Evolutionary conservation across 768 basidiomycete species (phyloP).

Genomic region (Phallus indusiatus): DNA sequence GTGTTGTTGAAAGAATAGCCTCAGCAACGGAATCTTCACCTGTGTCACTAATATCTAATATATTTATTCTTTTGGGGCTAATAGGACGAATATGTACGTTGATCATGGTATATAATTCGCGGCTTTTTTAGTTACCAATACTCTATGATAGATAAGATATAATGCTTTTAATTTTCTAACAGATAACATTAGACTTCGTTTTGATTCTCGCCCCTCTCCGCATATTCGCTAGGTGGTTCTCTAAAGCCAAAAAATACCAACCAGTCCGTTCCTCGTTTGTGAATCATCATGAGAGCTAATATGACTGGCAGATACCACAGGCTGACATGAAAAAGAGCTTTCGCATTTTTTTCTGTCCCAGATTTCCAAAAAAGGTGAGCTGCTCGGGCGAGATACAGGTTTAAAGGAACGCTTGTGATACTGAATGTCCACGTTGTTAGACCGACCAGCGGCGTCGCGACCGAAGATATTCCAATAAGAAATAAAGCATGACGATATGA

Average conservation of each 20-base stretch:
- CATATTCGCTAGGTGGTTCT: background rate
- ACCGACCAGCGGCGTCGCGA: constrained; percentile 81
- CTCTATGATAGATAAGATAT: too few species aligned
- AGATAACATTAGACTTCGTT: too few species aligned
- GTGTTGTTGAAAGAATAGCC: background rate
- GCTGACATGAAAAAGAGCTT: constrained; percentile 66
- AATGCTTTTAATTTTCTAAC: too few species aligned
- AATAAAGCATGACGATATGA: constrained; percentile 74
- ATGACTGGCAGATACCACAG: constrained; percentile 88
- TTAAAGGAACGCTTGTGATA: constrained; percentile 65
- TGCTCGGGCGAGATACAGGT: constrained; percentile 54
- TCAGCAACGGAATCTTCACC: too few species aligned
- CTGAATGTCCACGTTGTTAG: constrained; percentile 91
- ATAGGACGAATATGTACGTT: too few species aligned
- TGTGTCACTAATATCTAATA: too few species aligned
- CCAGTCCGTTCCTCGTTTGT: constrained; percentile 85
- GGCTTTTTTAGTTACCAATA: too few species aligned
- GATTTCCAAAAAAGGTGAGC: constrained; percentile 69
- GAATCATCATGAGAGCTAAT: constrained; percentile 88
- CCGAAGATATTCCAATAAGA: constrained; percentile 65
- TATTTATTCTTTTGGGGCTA: too few species aligned
- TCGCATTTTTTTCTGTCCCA: constrained; percentile 65
- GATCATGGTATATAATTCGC: too few species aligned
- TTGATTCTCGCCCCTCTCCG: background rate
- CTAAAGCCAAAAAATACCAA: background rate